Evolutionary conservation across 192 early-diverging fungal genomes (phyloP).

Genomic region (Linnemannia zychae): DNA sequence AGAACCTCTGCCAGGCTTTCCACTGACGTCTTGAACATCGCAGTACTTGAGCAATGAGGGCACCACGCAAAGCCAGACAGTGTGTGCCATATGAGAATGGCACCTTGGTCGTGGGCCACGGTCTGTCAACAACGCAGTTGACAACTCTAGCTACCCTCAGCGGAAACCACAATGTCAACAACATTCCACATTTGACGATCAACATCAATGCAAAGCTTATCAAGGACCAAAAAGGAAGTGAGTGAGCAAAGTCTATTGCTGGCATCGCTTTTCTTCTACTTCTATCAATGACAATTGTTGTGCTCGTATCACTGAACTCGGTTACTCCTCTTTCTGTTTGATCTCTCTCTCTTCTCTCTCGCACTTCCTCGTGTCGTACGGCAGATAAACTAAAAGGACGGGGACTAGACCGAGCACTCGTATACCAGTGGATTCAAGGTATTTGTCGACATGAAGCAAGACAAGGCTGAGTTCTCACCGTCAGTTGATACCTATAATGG

Average conservation of each 20-base stretch:
- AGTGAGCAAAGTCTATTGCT: conserved; percentile 7
- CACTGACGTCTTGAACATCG: conserved; percentile 3
- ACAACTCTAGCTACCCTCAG: conserved; percentile 22
- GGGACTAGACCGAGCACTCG: neutral
- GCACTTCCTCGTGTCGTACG: conserved; percentile 3
- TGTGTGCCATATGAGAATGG: conserved; percentile 3
- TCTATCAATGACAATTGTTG: neutral
- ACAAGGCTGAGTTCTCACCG: neutral
- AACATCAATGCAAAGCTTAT: conserved; percentile 26
- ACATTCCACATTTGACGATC: conserved; percentile 29
- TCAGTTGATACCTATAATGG: neutral
- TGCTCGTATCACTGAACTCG: conserved; percentile 4
- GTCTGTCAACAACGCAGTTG: conserved; percentile 11
- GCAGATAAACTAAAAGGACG: conserved; percentile 2
- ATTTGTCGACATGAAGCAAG: conserved; percentile 23
- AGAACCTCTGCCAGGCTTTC: neutral
- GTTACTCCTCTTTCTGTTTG: neutral
- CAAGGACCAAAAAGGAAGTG: neutral
- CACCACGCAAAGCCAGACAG: conserved; percentile 1
- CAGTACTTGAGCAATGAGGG: conserved; percentile 13
- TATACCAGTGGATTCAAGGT: conserved; percentile 21
- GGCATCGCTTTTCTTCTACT: neutral
- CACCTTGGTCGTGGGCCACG: conserved; percentile 1
- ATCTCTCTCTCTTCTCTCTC: conserved; percentile 3
- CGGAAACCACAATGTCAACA: conserved; percentile 29